phyloP scores from a whole-genome alignment of 148 eudicot species.

The Silene conica region DNA sequence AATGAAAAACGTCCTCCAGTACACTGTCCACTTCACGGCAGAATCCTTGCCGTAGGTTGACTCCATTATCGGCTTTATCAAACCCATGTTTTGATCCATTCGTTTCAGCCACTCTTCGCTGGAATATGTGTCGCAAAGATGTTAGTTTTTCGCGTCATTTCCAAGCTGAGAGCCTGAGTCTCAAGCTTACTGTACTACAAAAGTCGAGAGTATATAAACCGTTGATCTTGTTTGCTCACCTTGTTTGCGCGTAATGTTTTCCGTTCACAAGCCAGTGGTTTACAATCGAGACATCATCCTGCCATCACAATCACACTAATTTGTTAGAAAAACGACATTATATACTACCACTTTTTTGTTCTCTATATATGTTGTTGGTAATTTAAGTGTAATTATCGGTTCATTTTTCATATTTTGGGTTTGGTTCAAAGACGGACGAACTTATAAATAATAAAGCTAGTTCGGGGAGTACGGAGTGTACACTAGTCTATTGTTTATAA shows the following conservation, averaged over 20 bases:
- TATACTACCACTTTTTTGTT: too few relatives aligned
- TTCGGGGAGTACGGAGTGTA: too few relatives aligned
- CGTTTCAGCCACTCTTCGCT: slow-evolving; percentile 94
- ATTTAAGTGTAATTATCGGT: too few relatives aligned
- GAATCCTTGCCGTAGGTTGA: slow-evolving; percentile 83
- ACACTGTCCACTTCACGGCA: slow-evolving; percentile 77
- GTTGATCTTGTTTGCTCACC: slow-evolving; percentile 36
- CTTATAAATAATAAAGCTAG: too few relatives aligned
- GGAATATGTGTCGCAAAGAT: slow-evolving; percentile 14
- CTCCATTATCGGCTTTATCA: slow-evolving; percentile 82
- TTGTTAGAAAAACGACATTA: background rate
- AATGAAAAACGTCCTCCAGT: slow-evolving; percentile 93
- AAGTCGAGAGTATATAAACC: background rate
- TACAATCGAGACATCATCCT: slow-evolving; percentile 87
- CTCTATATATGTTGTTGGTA: background rate
- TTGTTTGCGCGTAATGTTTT: slow-evolving; percentile 87
- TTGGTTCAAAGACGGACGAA: too few relatives aligned
- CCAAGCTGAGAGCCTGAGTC: background rate
- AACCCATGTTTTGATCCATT: slow-evolving; percentile 60
- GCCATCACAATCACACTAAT: slow-evolving; percentile 15
- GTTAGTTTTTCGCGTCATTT: background rate
- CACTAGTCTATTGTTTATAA: too few relatives aligned
- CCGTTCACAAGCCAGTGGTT: slow-evolving; percentile 96
- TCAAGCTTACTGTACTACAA: background rate
- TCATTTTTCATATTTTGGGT: too few relatives aligned